Evolutionary conservation across 2,329 filamentous ascomycete species (phyloP).

Genomic region (Botrytis elliptica): DNA sequence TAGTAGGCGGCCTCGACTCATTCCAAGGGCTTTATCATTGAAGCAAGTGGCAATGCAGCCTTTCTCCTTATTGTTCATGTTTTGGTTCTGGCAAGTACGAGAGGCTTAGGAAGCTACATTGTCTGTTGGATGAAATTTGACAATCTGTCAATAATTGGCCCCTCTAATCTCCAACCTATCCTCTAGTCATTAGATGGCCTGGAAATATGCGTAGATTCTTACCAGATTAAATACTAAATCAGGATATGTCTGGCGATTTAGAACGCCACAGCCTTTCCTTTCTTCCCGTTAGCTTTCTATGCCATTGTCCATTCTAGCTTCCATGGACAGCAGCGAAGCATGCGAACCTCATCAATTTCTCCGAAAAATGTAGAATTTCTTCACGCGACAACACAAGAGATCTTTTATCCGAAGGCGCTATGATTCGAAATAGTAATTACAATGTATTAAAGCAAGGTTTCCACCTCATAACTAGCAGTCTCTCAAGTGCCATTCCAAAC

Average conservation of each 20-base stretch:
- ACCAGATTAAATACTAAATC: background rate
- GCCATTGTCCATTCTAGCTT: background rate
- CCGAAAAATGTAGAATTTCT: background rate
- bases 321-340: background rate
- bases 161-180: too few species aligned
- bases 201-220: too few species aligned
- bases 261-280: background rate
- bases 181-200: too few species aligned
- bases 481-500: background rate
- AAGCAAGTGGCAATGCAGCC: background rate
- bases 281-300: background rate
- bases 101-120: background rate
- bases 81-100: background rate
- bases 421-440: background rate
- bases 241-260: background rate
- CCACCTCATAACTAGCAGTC: background rate
- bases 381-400: background rate
- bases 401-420: background rate
- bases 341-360: background rate
- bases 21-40: background rate
- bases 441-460: background rate
- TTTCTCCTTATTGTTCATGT: background rate
- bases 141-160: background rate
- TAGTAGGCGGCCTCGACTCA: too few species aligned
- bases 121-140: background rate